Percentiles rank a stretch among this genome's conserved stretches.
These are phyloP conservation scores for Otatea glauca DNA, from an alignment of 176 grass and related monocot genomes.

Conservation along the genomic window DNA sequence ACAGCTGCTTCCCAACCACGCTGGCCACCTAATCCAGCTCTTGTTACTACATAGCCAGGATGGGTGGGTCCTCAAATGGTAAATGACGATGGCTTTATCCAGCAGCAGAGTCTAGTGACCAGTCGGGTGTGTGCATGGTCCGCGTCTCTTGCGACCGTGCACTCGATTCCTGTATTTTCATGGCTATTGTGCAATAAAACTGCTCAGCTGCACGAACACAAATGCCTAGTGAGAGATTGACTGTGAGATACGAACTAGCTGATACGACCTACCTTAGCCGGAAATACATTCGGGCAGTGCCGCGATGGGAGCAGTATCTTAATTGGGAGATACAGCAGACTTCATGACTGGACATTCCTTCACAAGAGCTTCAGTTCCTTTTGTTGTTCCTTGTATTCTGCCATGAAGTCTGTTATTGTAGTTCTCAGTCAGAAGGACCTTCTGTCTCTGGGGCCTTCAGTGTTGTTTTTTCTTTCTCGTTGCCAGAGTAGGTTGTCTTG, in stretches of 20 bases:
- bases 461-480: too few relatives aligned
- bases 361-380: too few relatives aligned
- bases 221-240: neutral
- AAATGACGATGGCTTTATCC: neutral
- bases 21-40: conserved; percentile 53
- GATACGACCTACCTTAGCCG: neutral
- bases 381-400: too few relatives aligned
- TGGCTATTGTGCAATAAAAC: conserved; percentile 10
- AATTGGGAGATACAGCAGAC: too few relatives aligned
- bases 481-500: too few relatives aligned
- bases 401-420: too few relatives aligned
- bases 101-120: neutral
- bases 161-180: neutral
- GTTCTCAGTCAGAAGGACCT: too few relatives aligned
- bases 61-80: neutral
- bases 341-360: too few relatives aligned
- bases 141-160: neutral
- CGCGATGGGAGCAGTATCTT: too few relatives aligned
- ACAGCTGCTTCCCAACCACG: conserved; percentile 72
- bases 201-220: neutral
- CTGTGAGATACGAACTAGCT: neutral
- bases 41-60: neutral
- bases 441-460: too few relatives aligned
- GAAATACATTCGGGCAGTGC: too few relatives aligned
- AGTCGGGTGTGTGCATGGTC: too few relatives aligned